Evolutionary conservation across 257 asterid species (phyloP), one percentile per base, ranked within the genome.

Genomic region (Echites panduratus): DNA sequence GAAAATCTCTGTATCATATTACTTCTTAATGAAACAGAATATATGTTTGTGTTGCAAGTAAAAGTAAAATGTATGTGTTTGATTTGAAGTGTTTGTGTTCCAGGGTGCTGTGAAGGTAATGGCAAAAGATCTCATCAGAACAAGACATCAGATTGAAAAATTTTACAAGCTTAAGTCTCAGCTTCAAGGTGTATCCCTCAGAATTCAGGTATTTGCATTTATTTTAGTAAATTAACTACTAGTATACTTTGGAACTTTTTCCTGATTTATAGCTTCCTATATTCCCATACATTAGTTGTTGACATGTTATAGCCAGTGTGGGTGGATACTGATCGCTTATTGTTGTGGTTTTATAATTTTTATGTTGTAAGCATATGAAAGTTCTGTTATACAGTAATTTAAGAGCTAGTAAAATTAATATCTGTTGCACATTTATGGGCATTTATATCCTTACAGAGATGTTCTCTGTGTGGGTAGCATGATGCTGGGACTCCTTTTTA

Each of bases 91-190:
- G 44, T 61, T 76, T 61, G 70, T 82, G 69, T 84, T 70, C n/a
- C 82, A 93, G 98, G 98, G 98, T 78, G 98, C 98, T 78, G 97
- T 93, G 70, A 91, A 86, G 85, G 98, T 93, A 82, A 93, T 93
- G 98, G 98, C 98, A 48, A 93, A 93, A 83, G 98, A 93, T 86
- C 98, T 93, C 66, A 91, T 93, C 81, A 91, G 98, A 83, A 93
- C 98, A 70, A 79, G 98, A 29, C 98, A 93, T 82, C 98, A 93
- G 82, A 61, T 93, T 75, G 98, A 93, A 79, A 93, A 93, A 80
- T 93, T 93, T 80, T 93, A 91, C 84, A 93, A 93, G 88, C 94
- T 93, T 64, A 93, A 93, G 81, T 93, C 98, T 78, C 98, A 93
- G 84, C 97, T 93, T 76, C 97, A 91, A 85, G 98, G 98, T 27